Evolutionary conservation across 331 rosid species (phyloP), one percentile per base, ranked within the genome.

Genomic region (Pyracantha coccinea): DNA sequence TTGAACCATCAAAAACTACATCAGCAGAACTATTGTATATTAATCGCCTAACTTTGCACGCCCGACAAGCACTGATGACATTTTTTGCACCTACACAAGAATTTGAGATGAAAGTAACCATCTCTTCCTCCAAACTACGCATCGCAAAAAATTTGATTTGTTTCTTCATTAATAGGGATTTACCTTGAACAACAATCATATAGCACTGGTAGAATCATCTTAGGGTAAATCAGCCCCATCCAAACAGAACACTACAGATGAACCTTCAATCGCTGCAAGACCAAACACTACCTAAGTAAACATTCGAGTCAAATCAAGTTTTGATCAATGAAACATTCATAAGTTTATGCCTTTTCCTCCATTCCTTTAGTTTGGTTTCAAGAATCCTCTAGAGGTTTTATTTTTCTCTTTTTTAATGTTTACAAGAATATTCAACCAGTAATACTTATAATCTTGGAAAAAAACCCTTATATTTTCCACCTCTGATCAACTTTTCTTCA

Each of bases 1-100:
- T 89, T 54, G 78, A 84, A 44, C 90, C 90, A 71, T 86, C 85
- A 85, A 88, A 89, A 69, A 93, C 88, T 59, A 93, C 97, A 83
- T 89, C 96, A 14, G 91, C 93, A 20, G 98, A 88, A 70, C 97
- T 88, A 82, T 89, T 93, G 86, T 89, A 89, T 81, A 93, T 81
- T 16, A 93, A 80, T 68, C 88, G 85, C 66, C 86, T 86, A 55
- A 93, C 97, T 86, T 81, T 89, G 85, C 92, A 85, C 58, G 89
- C 96, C 61, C 89, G 86, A 80, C 98, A 88, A 77, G 96, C 98
- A 81, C 71, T 75, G 58, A 93, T 82, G 63, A 93, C 92, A 80
- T 93, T 91, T 84, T 89, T 93, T 19, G 97, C 92, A 77, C 98
- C 98, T 89, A 69, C 74, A 83, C 67, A 72, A 80, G 80, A 79